phyloP scores from a whole-genome alignment of 768 basidiomycete species.

The Phanerochaete sordida region DNA sequence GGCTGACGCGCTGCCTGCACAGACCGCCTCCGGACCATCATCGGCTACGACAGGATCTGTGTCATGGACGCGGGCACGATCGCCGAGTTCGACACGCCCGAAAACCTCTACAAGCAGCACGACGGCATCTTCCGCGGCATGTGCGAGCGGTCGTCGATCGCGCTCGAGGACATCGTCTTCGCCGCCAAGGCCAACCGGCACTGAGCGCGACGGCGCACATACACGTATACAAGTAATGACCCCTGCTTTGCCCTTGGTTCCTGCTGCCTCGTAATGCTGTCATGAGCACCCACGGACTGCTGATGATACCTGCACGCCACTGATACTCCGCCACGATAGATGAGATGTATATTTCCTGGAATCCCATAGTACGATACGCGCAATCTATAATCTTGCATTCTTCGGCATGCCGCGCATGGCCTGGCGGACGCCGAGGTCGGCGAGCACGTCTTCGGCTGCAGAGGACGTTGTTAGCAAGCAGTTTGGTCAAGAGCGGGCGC shows the following conservation, averaged over 20 bases:
- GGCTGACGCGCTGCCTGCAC: not conserved
- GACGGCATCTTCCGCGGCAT: constrained; percentile 80
- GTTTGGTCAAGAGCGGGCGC: not conserved
- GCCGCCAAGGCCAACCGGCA: constrained; percentile 26
- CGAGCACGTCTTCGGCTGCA: constrained; percentile 69
- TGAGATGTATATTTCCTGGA: not conserved
- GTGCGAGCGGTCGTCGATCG: constrained; percentile 81
- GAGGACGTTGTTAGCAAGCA: not conserved
- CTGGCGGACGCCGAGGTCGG: constrained; percentile 79
- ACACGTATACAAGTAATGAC: too few species aligned
- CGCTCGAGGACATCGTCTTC: constrained; percentile 59
- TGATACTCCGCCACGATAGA: not conserved
- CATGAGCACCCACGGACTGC: not conserved
- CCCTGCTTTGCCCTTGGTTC: not conserved
- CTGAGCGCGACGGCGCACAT: constrained; percentile 3
- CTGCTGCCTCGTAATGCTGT: not conserved
- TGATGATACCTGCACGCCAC: not conserved
- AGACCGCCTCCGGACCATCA: constrained; percentile 86
- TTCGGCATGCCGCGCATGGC: constrained; percentile 74
- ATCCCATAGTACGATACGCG: not conserved
- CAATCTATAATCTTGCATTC: constrained; percentile 51
- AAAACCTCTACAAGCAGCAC: constrained; percentile 50
- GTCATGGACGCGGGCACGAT: constrained; percentile 82
- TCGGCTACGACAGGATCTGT: constrained; percentile 84
- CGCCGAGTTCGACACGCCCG: constrained; percentile 83